These are phyloP conservation scores for Candida hispaniensis DNA, from an alignment of 805 yeast genomes.

Conservation along the genomic window DNA sequence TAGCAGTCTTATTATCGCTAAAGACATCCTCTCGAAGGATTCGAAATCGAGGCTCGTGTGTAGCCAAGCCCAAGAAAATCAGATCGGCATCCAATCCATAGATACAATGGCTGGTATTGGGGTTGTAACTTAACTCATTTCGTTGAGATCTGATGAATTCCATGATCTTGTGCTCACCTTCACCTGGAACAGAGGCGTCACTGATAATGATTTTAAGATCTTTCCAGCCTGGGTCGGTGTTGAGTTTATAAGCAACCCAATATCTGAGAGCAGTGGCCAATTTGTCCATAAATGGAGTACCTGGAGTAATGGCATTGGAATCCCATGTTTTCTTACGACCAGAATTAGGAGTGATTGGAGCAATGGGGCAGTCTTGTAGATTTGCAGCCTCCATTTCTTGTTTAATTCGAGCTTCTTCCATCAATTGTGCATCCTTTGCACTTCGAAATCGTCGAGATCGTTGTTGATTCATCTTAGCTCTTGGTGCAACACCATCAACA, in stretches of 20 bases:
- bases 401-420: conserved; percentile 34
- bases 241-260: conserved; percentile 85
- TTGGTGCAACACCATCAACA: conserved; percentile 97
- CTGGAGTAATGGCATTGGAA: conserved; percentile 94
- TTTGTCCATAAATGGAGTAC: conserved; percentile 94
- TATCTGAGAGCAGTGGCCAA: conserved; percentile 73
- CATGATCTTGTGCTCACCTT: conserved; percentile 98
- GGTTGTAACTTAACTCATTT: conserved; percentile 73
- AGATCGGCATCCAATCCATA: conserved; percentile 97
- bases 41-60: conserved; percentile 95
- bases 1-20: conserved; percentile 46
- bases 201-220: conserved; percentile 79
- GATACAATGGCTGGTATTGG: conserved; percentile 91
- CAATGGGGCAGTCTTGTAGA: no score
- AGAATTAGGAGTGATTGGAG: conserved; percentile 40
- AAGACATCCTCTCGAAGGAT: conserved; percentile 94
- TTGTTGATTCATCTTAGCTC: conserved; percentile 97
- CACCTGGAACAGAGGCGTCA: conserved; percentile 97
- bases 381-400: neutral
- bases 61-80: conserved; percentile 88
- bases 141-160: conserved; percentile 86
- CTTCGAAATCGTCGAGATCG: conserved; percentile 86
- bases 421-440: conserved; percentile 80
- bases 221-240: conserved; percentile 90
- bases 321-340: conserved; percentile 82